These are phyloP conservation scores for Phytophthora cajani DNA, from an alignment of 352 stramenopile genomes.

Conservation along the genomic window DNA sequence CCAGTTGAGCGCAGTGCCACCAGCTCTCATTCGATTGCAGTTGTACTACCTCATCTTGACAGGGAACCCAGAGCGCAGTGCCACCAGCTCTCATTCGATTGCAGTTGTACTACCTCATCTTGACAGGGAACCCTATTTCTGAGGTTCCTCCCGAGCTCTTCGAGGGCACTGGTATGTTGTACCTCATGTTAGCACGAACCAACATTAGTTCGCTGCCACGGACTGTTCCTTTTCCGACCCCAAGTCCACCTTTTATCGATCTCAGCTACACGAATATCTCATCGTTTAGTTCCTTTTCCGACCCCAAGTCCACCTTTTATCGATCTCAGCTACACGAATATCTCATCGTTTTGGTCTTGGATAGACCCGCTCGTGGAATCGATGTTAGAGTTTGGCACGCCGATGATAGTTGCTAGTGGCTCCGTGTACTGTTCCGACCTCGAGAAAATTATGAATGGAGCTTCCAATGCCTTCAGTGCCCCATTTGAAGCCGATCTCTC, in stretches of 20 bases:
- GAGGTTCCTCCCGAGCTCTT: constrained; percentile 24
- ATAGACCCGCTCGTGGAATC: constrained; percentile 26
- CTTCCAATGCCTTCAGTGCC: constrained; percentile 9
- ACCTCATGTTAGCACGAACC: constrained; percentile 18
- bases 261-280: constrained; percentile 19
- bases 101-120: constrained; percentile 20
- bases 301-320: constrained; percentile 2
- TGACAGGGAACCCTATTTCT: constrained; percentile 26
- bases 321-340: constrained; percentile 17
- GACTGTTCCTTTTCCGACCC: constrained; percentile 2
- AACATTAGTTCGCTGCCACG: constrained; percentile 17
- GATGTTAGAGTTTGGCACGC: constrained; percentile 6
- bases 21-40: constrained; percentile 20
- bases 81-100: constrained; percentile 17
- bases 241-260: constrained; percentile 10
- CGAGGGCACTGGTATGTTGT: constrained; percentile 10
- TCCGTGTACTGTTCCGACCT: constrained; percentile 27
- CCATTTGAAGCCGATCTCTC: constrained; percentile 3
- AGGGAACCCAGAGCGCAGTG: constrained; percentile 19
- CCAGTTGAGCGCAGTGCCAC: constrained; percentile 11
- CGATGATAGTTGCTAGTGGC: constrained; percentile 18
- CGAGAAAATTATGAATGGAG: constrained; percentile 16
- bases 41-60: constrained; percentile 19
- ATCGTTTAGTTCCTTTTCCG: constrained; percentile 10
- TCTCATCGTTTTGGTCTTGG: constrained; percentile 34